A percentile compares a stretch with the other conserved stretches of the same genome.
These are phyloP conservation scores for Penicillium hordei DNA, from an alignment of 2,329 filamentous ascomycete genomes.

Conservation along the genomic window DNA sequence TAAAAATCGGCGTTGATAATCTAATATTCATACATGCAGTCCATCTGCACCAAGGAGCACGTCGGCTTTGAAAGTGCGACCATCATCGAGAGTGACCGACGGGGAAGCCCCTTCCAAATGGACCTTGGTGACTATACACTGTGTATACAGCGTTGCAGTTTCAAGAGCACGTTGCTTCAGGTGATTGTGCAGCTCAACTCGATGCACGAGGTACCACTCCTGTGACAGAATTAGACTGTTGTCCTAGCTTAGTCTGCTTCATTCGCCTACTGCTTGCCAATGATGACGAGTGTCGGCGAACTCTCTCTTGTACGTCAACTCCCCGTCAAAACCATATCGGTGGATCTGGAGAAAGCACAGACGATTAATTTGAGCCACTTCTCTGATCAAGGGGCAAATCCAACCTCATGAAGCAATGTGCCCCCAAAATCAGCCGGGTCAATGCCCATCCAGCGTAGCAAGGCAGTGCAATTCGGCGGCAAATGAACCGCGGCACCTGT, in stretches of 20 bases:
- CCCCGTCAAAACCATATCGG: constrained; percentile 18
- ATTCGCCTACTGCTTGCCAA: constrained; percentile 26
- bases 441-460: constrained; percentile 27
- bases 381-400: neutral
- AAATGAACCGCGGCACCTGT: constrained; percentile 29
- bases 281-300: constrained; percentile 16
- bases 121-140: constrained; percentile 23
- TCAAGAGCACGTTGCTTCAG: constrained; percentile 35
- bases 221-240: neutral
- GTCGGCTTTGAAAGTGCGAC: constrained; percentile 21
- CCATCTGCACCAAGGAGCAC: constrained; percentile 30
- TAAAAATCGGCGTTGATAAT: neutral
- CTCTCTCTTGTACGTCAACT: constrained; percentile 19
- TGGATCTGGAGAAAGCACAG: constrained; percentile 17
- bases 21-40: constrained; percentile 19
- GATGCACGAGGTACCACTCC: constrained; percentile 39
- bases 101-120: constrained; percentile 15
- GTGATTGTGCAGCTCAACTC: constrained; percentile 45
- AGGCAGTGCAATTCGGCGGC: constrained; percentile 29
- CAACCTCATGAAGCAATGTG: constrained; percentile 26
- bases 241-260: neutral
- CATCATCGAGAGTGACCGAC: constrained; percentile 23
- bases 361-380: neutral
- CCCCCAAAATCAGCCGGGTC: constrained; percentile 25
- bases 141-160: constrained; percentile 23